Base-by-base conservation (phyloP, 2,329 filamentous ascomycete species). In the Trichoderma breve region DNA sequence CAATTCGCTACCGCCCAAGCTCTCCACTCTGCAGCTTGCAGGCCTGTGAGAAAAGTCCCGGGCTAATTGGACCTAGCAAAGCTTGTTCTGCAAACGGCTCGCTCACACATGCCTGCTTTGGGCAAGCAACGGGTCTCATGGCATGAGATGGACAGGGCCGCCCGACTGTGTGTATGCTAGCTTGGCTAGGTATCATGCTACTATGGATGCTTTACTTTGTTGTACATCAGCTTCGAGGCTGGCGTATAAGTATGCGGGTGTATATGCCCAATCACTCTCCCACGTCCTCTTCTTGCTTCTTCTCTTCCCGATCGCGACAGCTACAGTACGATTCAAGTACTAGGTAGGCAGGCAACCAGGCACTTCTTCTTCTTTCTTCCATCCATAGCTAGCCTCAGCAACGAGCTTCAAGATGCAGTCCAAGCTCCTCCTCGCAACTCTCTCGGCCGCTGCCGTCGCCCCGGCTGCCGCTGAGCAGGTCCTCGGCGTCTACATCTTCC, bases 401-500 rank as follows among this genome's bases (percentile, higher is more conserved):
- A 53, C 47, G 47, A 21, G 47, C 47, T 14, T 15, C 71, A 62
- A 39, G 65, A 85, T 85, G 84, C 81, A 78, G 70, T 75, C 81
- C 75, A 84, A 83, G 73, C 77, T 81, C 28, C 73, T 84, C 71
- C 76, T 85, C 72, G 75, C 77, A 58, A 39, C 66, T n/a, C 60
- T 72, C 32, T 72, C 73, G 36, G 73, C 76, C 55, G 74, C 84
- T 73, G 80, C 84, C 55, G 77, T 84, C 63, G 78, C 82, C 68
- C 76, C 84, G 63, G 61, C 78, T 80, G 60, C 76, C 73, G 83
- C 83, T 24, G 93, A 97, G 83, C 92, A 90, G 0, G 86, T 96
- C 32, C 86, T 97, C 18, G 94, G 94, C 67, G 90, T 91, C 60
- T 96, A 95, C 81, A 90, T 97, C 82, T 97, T 97, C 85, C 90